Evolutionary conservation across 2,329 filamentous ascomycete species (phyloP).

Genomic region (Cytospora mali): DNA sequence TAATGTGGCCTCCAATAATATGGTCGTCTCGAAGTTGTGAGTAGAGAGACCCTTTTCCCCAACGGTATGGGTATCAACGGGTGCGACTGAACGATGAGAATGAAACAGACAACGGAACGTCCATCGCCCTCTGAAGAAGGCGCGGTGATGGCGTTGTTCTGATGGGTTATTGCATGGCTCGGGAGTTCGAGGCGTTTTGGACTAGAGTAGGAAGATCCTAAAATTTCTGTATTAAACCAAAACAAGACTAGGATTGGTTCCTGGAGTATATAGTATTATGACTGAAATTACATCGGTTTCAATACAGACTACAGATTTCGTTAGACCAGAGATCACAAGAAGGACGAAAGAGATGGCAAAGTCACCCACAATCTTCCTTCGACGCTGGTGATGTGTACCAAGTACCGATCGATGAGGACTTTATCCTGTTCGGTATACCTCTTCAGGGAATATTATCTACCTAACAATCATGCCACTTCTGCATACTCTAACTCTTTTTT

Average conservation of each 20-base stretch:
- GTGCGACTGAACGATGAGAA: background rate
- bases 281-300: background rate
- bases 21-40: background rate
- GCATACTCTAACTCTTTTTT: background rate
- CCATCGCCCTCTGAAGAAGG: background rate
- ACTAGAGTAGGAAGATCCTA: background rate
- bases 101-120: background rate
- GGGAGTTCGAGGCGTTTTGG: slow-evolving; percentile 21
- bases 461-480: slow-evolving; percentile 1
- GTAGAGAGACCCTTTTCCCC: background rate
- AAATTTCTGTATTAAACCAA: background rate
- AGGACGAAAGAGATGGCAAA: background rate
- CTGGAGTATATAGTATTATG: background rate
- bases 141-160: background rate
- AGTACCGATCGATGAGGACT: background rate
- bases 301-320: background rate
- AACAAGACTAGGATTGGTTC: background rate
- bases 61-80: background rate
- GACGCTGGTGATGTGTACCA: background rate
- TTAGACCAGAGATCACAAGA: background rate
- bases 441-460: slow-evolving; percentile 3
- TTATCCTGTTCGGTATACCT: background rate
- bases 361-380: background rate
- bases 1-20: background rate
- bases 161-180: slow-evolving; percentile 2